Conservation (phyloP, 345 rosid species). For the Salix dunnii region DNA sequence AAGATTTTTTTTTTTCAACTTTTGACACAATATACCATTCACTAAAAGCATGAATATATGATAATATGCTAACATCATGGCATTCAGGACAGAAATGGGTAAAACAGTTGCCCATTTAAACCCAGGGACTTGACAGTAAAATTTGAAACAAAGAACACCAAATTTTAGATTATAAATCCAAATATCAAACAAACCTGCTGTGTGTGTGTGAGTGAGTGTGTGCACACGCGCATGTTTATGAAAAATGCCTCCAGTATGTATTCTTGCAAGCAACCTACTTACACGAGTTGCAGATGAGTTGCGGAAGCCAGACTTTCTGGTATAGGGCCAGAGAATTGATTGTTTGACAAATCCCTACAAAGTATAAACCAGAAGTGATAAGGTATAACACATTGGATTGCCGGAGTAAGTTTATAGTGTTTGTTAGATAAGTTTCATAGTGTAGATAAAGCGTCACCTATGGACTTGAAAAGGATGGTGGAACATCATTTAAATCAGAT, state of each 20-base stretch:
- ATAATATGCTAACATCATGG: background rate
- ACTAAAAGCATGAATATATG: background rate
- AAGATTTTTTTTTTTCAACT: background rate
- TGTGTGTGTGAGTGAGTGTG: background rate
- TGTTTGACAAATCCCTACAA: slow-evolving; percentile 81
- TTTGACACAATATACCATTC: background rate
- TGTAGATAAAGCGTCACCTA: background rate
- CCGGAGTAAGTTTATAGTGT: background rate
- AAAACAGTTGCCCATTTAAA: background rate
- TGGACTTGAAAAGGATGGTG: background rate
- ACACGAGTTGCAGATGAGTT: slow-evolving; percentile 65
- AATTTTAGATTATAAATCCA: background rate
- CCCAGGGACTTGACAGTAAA: background rate
- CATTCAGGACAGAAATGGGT: background rate
- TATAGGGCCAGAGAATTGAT: slow-evolving; percentile 75
- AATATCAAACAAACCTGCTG: background rate
- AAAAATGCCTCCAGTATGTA: background rate
- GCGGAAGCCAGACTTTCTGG: slow-evolving; percentile 74
- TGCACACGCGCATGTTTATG: background rate
- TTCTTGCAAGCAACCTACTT: slow-evolving; percentile 29
- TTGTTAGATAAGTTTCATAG: background rate
- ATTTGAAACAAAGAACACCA: background rate
- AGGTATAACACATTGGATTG: background rate
- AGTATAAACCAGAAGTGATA: background rate
- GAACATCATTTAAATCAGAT: background rate